A percentile compares a stretch with the other conserved stretches of the same genome.
These are phyloP conservation scores for Rhexocercosporidium sp. DNA, from an alignment of 2,329 filamentous ascomycete genomes.

Conservation along the genomic window DNA sequence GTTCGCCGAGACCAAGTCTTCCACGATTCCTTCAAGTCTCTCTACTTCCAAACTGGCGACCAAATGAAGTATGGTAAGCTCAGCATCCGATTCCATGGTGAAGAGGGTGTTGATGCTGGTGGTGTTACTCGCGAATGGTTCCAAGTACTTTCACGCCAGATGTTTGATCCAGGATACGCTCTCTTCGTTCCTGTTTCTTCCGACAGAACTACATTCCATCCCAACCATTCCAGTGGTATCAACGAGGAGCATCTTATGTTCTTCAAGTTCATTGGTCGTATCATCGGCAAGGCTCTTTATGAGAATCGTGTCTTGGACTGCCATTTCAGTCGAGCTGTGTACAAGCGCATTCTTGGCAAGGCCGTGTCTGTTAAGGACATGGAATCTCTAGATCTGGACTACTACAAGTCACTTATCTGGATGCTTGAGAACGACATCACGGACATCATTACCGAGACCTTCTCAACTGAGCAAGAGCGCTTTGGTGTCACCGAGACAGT, in stretches of 20 bases:
- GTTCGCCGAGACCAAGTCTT: conserved; percentile 96
- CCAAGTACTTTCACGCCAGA: conserved; percentile 93
- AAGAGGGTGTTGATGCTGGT: conserved; percentile 97
- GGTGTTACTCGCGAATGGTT: conserved; percentile 99
- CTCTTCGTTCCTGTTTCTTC: conserved; percentile 96
- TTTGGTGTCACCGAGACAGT: conserved; percentile 90
- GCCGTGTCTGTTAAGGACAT: conserved; percentile 98
- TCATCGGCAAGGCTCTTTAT: conserved; percentile 97
- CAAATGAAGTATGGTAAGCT: conserved; percentile 99
- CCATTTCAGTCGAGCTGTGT: conserved; percentile 98
- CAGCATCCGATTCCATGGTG: conserved; percentile 95
- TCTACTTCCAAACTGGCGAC: conserved; percentile 95
- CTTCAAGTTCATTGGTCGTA: conserved; percentile 98
- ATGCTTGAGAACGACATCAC: conserved; percentile 99
- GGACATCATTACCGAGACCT: conserved; percentile 95
- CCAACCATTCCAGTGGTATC: conserved; percentile 90
- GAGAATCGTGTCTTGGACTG: conserved; percentile 95
- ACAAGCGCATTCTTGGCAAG: conserved; percentile 96
- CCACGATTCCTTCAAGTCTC: conserved; percentile 96
- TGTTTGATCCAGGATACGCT: conserved; percentile 99
- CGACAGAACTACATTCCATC: conserved; percentile 97
- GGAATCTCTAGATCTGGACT: conserved; percentile 97
- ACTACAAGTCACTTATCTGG: conserved; percentile 98
- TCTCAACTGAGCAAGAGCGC: conserved; percentile 90
- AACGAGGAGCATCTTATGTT: conserved; percentile 96